These are phyloP conservation scores for Sphagnum tenellum DNA, from an alignment of 225 moss, liverwort and hornwort genomes.

Conservation along the genomic window DNA sequence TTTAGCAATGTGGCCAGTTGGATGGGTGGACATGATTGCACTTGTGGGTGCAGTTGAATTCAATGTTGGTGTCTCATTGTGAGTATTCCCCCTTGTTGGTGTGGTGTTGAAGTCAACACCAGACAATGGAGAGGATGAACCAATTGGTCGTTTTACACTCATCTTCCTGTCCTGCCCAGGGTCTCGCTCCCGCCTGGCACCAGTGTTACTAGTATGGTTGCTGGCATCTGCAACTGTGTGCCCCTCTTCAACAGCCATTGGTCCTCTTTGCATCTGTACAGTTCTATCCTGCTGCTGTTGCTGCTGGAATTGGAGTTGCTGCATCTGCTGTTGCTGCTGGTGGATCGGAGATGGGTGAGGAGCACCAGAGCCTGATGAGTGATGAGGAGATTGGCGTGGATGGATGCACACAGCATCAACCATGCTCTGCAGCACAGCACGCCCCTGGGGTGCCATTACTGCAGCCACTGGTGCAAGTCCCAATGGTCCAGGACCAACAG, in stretches of 20 bases:
- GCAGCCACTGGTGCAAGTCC: slow-evolving; percentile 84
- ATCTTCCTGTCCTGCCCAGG: slow-evolving; percentile 46
- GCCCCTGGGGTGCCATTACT: slow-evolving; percentile 91
- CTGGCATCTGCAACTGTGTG: slow-evolving; percentile 27
- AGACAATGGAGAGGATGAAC: slow-evolving; percentile 19
- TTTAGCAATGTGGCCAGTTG: slow-evolving; percentile 21
- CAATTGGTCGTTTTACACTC: slow-evolving; percentile 29
- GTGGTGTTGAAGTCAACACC: slow-evolving; percentile 33
- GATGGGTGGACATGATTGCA: slow-evolving; percentile 28
- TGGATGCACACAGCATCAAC: slow-evolving; percentile 40
- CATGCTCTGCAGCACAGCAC: slow-evolving; percentile 68
- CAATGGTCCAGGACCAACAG: slow-evolving; percentile 71
- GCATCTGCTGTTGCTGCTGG: too few species aligned
- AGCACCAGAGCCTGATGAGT: slow-evolving; percentile 19
- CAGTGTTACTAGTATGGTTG: slow-evolving; percentile 19
- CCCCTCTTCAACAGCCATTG: slow-evolving; percentile 30
- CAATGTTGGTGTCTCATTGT: slow-evolving; percentile 44
- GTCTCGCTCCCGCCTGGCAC: slow-evolving; percentile 29
- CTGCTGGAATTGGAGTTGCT: slow-evolving; percentile 1
- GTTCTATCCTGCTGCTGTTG: slow-evolving; percentile 39
- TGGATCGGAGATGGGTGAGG: slow-evolving; percentile 16
- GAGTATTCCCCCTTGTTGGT: slow-evolving; percentile 11
- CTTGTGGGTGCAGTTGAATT: slow-evolving; percentile 33
- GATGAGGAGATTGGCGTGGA: slow-evolving; percentile 22
- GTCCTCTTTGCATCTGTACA: slow-evolving; percentile 23